phyloP scores from a whole-genome alignment of 1,284 basidiomycete genomes.

The Amanita bisporigera region DNA sequence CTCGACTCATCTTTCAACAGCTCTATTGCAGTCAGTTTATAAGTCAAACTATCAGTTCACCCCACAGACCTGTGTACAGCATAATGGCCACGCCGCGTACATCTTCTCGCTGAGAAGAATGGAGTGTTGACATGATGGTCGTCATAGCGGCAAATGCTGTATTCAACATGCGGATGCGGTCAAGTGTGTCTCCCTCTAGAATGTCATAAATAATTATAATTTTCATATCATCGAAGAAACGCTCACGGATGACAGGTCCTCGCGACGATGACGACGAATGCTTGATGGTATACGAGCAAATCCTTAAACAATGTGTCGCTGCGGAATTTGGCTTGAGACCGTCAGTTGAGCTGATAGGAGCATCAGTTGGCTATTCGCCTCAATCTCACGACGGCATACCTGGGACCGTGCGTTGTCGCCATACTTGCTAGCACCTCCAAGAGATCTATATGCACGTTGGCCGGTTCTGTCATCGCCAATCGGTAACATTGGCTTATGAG shows the following conservation, averaged over 20 bases:
- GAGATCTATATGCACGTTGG: slow-evolving; percentile 75
- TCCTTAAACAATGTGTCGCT: slow-evolving; percentile 76
- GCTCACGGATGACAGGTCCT: slow-evolving; percentile 62
- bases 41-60: not conserved
- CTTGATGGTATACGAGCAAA: slow-evolving; percentile 81
- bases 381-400: slow-evolving; percentile 19
- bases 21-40: slow-evolving; percentile 51
- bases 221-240: not conserved
- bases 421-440: slow-evolving; percentile 75
- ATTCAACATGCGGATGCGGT: slow-evolving; percentile 70
- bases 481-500: slow-evolving; percentile 89
- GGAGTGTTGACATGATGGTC: slow-evolving; percentile 66
- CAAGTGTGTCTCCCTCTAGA: slow-evolving; percentile 52
- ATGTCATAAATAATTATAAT: slow-evolving; percentile 5
- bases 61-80: slow-evolving; percentile 72
- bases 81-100: slow-evolving; percentile 82
- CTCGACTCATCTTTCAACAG: slow-evolving; percentile 84
- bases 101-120: slow-evolving; percentile 66
- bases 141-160: slow-evolving; percentile 72
- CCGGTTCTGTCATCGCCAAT: slow-evolving; percentile 86
- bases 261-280: slow-evolving; percentile 67
- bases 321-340: slow-evolving; percentile 54
- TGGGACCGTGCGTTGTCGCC: slow-evolving; percentile 58
- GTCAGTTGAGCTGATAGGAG: slow-evolving; percentile 41
- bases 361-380: not conserved